phyloP scores from a whole-genome alignment of 306 rosid genomes.

The Begonia fuchsioides region DNA sequence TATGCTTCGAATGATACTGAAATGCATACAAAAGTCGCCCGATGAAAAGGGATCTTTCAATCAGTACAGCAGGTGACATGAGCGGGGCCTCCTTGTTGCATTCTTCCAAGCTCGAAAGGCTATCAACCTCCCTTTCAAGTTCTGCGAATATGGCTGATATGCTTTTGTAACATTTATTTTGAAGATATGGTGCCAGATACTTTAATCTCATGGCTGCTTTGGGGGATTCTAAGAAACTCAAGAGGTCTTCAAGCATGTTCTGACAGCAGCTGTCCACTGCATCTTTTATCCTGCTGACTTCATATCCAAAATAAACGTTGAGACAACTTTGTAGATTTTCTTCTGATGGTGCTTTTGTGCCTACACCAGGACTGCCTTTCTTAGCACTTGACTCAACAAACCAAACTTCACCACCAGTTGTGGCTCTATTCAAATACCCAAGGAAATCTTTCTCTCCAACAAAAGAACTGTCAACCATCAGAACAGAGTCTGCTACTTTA shows the following conservation, averaged over 20 bases:
- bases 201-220: constrained; percentile 74
- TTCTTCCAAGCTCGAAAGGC: constrained; percentile 36
- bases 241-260: constrained; percentile 62
- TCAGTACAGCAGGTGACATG: constrained; percentile 29
- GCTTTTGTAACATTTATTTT: constrained; percentile 60
- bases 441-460: constrained; percentile 28
- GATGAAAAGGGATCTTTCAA: constrained; percentile 78
- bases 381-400: constrained; percentile 52
- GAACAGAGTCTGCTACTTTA: constrained; percentile 36
- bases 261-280: constrained; percentile 61
- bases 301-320: constrained; percentile 73
- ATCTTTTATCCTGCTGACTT: constrained; percentile 73
- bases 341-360: constrained; percentile 33
- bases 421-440: constrained; percentile 38
- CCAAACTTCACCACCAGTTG: constrained; percentile 80
- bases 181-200: constrained; percentile 62
- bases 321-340: constrained; percentile 59
- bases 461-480: constrained; percentile 19
- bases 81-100: constrained; percentile 20
- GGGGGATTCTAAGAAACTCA: constrained; percentile 85
- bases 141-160: constrained; percentile 46
- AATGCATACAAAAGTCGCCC: constrained; percentile 89
- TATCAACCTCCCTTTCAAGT: constrained; percentile 47
- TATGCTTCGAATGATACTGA: constrained; percentile 71
- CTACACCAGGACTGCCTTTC: constrained; percentile 35